Conservation (phyloP, 2,329 filamentous ascomycete species). For the Fusarium sp. region DNA sequence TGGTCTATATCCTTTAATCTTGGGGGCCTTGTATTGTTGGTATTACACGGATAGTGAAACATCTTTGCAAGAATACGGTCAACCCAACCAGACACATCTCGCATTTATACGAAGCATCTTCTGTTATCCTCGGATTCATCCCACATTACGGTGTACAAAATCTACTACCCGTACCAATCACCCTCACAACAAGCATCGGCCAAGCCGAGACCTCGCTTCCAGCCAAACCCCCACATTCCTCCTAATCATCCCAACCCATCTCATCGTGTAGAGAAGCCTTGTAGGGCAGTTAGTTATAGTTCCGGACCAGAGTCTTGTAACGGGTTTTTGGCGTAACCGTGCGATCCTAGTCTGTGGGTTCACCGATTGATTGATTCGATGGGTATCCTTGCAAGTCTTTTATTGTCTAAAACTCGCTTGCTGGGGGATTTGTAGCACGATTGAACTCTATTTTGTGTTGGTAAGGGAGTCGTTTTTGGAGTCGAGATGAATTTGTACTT, state of each 20-base stretch:
- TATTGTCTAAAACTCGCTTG: constrained; percentile 37
- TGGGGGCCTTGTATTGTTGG: no score
- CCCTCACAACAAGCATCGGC: neutral
- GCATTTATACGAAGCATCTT: neutral
- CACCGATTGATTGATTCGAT: constrained; percentile 8
- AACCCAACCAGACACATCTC: neutral
- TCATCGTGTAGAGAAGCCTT: no score
- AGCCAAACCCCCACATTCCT: neutral
- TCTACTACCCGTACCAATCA: neutral
- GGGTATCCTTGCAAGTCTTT: constrained; percentile 7
- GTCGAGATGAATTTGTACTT: neutral
- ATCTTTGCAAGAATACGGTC: neutral
- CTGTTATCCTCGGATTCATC: neutral
- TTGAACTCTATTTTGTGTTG: constrained; percentile 33
- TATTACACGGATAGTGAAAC: no score
- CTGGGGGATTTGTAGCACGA: constrained; percentile 16
- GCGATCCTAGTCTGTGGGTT: constrained; percentile 10
- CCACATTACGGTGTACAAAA: neutral
- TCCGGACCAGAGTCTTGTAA: constrained; percentile 8
- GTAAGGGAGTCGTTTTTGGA: neutral
- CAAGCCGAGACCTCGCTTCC: neutral
- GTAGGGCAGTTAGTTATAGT: neutral
- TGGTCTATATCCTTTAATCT: neutral
- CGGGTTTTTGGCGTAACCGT: constrained; percentile 4
- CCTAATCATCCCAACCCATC: neutral